Evolutionary conservation across 495 filamentous ascomycete species (phyloP), one percentile per base, ranked within the genome.

Genomic region (Xylaria longipes): DNA sequence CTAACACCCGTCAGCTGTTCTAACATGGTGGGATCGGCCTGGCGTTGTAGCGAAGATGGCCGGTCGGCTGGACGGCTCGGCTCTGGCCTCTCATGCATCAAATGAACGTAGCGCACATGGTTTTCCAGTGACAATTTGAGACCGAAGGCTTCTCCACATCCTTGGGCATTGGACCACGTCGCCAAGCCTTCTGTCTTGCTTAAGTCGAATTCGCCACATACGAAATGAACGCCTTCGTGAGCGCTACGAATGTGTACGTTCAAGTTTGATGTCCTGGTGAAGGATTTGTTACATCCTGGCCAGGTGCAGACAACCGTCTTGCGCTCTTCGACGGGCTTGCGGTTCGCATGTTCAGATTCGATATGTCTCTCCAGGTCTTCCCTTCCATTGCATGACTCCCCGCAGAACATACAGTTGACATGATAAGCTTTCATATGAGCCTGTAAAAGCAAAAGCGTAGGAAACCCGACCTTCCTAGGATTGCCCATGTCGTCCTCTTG

Each of bases 241-340:
- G 91, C 90, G 5, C 88, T 89, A 29, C 90, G 89, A 66, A 93
- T 84, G 75, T 99, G 96, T 0, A 89, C 88, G 37, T 89, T 91
- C 27, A 97, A 85, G 76, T 97, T 97, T 1, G 90, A 90, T 70
- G 87, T 88, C 75, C 91, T 90, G 9, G 93, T 93, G 80, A 97
- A 97, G 66, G 83, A 87, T 68, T 91, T 89, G 56, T 82, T 87
- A 77, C 93, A 97, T 22, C 84, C 91, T 8, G 82, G 77, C 74
- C 87, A 82, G 0, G 87, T 86, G 79, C 95, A 97, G 11, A 80
- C 73, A 68, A 91, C 87, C 3, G 77, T 85, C 78, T 89, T 89
- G 70, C 90, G 84, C 27, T 90, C 88, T 71, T 89, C 87, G 37
- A 91, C 82, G 60, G 81, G 84, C 71, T 85, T 87, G 67, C 86